Evolutionary conservation across 1,284 basidiomycete genomes (phyloP).

Genomic region (Apiotrichum porosum): DNA sequence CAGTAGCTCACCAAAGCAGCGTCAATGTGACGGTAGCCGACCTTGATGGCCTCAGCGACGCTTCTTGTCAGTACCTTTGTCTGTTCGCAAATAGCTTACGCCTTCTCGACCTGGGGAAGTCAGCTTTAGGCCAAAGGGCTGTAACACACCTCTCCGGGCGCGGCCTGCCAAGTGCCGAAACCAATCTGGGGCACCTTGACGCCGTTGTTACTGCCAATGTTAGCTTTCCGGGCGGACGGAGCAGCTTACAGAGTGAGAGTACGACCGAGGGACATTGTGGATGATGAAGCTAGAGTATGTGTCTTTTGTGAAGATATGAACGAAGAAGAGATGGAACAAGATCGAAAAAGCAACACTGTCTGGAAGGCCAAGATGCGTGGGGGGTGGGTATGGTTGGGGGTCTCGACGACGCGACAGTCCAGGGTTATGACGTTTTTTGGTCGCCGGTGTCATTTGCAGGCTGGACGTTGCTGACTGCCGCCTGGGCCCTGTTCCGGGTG

Average conservation of each 20-base stretch:
- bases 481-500: no score
- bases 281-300: no score
- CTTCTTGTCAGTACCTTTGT: slow-evolving; percentile 3
- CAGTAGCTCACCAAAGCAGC: slow-evolving; percentile 62
- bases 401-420: no score
- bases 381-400: no score
- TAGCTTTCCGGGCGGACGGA: background rate
- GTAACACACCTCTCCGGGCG: slow-evolving; percentile 58
- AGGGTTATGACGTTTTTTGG: background rate
- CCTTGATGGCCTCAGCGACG: slow-evolving; percentile 9
- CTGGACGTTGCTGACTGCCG: no score
- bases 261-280: slow-evolving; percentile 23
- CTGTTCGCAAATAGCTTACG: no score
- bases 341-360: background rate
- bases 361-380: background rate
- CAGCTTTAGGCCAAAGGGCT: background rate
- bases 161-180: slow-evolving; percentile 75
- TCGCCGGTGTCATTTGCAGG: no score
- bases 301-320: no score
- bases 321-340: background rate
- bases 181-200: slow-evolving; percentile 63
- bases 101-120: slow-evolving; percentile 39
- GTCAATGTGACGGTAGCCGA: slow-evolving; percentile 60
- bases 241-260: slow-evolving; percentile 22
- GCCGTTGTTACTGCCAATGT: slow-evolving; percentile 24